Base-by-base conservation (phyloP, 495 filamentous ascomycete species). In the Viridothelium virens region DNA sequence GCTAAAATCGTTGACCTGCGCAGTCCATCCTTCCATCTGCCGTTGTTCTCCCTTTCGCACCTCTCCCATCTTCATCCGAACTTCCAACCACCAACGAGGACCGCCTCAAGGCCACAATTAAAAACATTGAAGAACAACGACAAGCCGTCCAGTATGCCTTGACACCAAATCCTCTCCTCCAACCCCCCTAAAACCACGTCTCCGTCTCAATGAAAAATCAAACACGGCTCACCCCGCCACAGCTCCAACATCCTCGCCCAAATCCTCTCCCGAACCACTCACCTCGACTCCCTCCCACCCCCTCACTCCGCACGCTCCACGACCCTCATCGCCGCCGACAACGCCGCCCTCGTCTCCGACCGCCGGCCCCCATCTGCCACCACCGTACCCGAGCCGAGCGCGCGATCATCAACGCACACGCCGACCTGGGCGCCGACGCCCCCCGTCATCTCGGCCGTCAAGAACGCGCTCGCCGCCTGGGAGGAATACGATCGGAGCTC, bases 101-200 rank as follows among this genome's bases (percentile, higher is more conserved):
- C 3, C 31, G 18, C 7, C 11, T 36, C 31, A 36, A 4, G 2
- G 36, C 53, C 31, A 10, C 31, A 34, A 6, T 59, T 5, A 36
- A 59, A 36, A 59, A 59, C 31, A 3, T 59, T 3, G 53, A 59
- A 36, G 14, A 59, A 3, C n/a, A 59, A 3, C 53, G 36, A 59
- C 53, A 59, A 59, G 53, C 53, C 53, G 53, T 59, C 53, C 53
- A 31, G 53, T 59, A 59, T 53, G 11, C 48, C 48, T n/a, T n/a
- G 5, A 11, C 9, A 5, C 18, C 48, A 25, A 0, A 9, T 2
- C 41, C 48, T 1, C 1, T 9, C 6, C 53, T 34, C 2, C 7
- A 18, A 1, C 4, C 25, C 4, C 53, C 31, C 53, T n/a, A 9
- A 36, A 59, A 34, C 4, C 4, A 10, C 14, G 0, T 5, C 18